Evolutionary conservation across 352 stramenopile species (phyloP), one percentile per base, ranked within the genome.

Genomic region (Phytopythium delawarense): DNA sequence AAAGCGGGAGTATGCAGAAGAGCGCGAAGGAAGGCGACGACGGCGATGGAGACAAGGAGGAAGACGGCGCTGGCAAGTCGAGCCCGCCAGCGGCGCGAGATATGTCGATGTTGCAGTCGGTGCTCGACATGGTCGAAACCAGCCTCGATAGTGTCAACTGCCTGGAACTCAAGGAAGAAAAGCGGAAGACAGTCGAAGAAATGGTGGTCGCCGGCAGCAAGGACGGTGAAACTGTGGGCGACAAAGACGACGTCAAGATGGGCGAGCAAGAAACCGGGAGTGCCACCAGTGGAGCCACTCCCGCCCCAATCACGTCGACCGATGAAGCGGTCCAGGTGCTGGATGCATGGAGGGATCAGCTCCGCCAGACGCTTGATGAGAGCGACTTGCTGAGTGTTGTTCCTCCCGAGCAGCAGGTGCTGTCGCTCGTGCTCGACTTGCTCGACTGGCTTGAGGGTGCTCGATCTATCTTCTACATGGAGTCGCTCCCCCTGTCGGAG

Each of bases 381-480:
- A 75, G 80, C 37, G 71, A 77, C 37, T 32, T 92, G 12, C 82
- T 92, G 13, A 94, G 86, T 32, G 81, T 86, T 0, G 70, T 84
- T 61, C 71, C 77, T 11, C 84, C 85, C 0, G 82, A 94, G 60
- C 67, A 84, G 32, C 65, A 84, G 21, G 70, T 64, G 11, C 57
- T 92, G 18, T 54, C 34, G 12, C 62, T 79, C 16, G 72, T 89
- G n/a, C 59, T 87, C 57, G 77, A 84, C 48, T 61, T 92, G 46
- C 62, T 96, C 15, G 74, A 88, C 53, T 96, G 87, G 87, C 76
- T 93, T 28, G 78, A 92, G 60, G 81, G 71, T 40, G 78, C 85
- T 48, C 74, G 85, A 7, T 91, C 81, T 0, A 77, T 94, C 42
- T 92, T 95, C 57, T 92, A 93, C 56, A 83, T 92, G 45, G 82